Evolutionary conservation across 2,329 filamentous ascomycete genomes (phyloP).

Genomic region (Sarocladium oryzae): DNA sequence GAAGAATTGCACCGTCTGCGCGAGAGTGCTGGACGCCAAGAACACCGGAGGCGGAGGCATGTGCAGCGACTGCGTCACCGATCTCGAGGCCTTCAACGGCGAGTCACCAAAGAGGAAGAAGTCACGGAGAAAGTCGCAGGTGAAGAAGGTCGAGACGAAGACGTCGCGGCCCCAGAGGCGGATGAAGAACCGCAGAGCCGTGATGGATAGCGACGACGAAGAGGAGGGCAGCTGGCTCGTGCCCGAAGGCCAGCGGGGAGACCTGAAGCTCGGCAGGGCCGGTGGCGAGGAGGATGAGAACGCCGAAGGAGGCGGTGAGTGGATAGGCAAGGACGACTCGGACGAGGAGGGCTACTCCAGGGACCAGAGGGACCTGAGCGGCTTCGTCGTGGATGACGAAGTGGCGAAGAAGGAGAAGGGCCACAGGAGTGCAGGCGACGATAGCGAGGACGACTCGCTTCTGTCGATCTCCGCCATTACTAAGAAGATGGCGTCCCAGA

Average conservation of each 20-base stretch:
- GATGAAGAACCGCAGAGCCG: conserved; percentile 44
- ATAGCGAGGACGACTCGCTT: conserved; percentile 22
- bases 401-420: conserved; percentile 26
- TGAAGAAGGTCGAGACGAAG: conserved; percentile 31
- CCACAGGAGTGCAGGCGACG: conserved; percentile 19
- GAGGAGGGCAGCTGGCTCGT: conserved; percentile 77
- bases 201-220: conserved; percentile 62
- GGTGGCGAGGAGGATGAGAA: conserved; percentile 86
- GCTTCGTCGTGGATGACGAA: conserved; percentile 50
- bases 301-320: conserved; percentile 79
- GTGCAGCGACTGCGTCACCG: conserved; percentile 69
- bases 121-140: conserved; percentile 1
- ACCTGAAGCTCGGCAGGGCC: conserved; percentile 62
- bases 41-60: conserved; percentile 34
- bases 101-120: conserved; percentile 35
- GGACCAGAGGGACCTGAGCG: conserved; percentile 46
- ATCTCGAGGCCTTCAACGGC: conserved; percentile 57
- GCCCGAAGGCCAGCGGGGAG: conserved; percentile 55
- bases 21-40: conserved; percentile 54
- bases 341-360: conserved; percentile 50
- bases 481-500: conserved; percentile 30
- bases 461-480: conserved; percentile 30
- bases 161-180: conserved; percentile 30
- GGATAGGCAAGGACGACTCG: conserved; percentile 66
- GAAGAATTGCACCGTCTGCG: conserved; percentile 80